phyloP scores from a whole-genome alignment of 106 monocot genomes.

The Dendrobium officinale region DNA sequence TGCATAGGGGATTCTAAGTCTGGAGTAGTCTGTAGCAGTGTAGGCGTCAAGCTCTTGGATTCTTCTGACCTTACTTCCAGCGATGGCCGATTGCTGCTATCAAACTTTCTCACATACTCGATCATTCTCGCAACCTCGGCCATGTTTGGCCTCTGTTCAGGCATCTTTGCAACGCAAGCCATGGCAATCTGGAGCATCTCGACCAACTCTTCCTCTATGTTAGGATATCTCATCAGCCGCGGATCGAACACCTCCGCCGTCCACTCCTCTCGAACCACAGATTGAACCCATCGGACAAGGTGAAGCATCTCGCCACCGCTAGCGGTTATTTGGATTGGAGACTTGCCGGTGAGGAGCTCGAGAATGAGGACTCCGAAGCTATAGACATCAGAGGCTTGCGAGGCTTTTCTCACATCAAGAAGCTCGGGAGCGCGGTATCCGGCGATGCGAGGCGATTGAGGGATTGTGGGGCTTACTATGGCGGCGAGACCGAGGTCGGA shows the following conservation, averaged over 20 bases:
- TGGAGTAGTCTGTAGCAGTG: not conserved
- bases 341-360: slow-evolving; percentile 52
- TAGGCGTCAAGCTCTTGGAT: no score
- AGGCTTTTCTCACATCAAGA: slow-evolving; percentile 16
- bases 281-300: slow-evolving; percentile 62
- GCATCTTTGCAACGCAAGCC: slow-evolving; percentile 53
- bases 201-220: slow-evolving; percentile 75
- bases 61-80: not conserved
- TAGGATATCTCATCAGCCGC: slow-evolving; percentile 53
- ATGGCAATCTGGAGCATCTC: slow-evolving; percentile 72
- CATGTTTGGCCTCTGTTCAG: slow-evolving; percentile 50
- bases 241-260: slow-evolving; percentile 81
- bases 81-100: slow-evolving; percentile 1
- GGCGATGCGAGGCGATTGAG: slow-evolving; percentile 24
- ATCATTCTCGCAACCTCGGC: slow-evolving; percentile 52
- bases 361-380: slow-evolving; percentile 55
- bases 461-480: slow-evolving; percentile 26
- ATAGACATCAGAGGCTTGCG: slow-evolving; percentile 40
- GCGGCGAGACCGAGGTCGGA: slow-evolving; percentile 44
- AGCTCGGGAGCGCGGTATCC: slow-evolving; percentile 54
- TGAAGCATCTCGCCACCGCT: slow-evolving; percentile 38
- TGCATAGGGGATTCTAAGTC: not conserved
- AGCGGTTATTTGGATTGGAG: slow-evolving; percentile 22
- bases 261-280: slow-evolving; percentile 88
- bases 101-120: slow-evolving; percentile 29